Evolutionary conservation across 345 rosid genomes (phyloP).

Genomic region (Microthlaspi erraticum): DNA sequence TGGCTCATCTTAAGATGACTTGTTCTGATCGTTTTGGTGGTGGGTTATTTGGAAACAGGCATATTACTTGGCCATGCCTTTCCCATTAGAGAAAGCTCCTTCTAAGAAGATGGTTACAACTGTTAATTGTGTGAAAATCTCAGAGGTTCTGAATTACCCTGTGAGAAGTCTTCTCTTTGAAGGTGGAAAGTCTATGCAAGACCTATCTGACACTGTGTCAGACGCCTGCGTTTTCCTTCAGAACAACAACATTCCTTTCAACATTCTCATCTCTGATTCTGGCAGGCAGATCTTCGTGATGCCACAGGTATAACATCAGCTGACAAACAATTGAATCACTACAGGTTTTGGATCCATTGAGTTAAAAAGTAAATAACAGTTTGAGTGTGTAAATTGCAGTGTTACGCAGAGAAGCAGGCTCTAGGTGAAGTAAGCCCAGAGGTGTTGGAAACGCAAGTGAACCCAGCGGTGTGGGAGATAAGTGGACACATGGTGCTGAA

Average conservation of each 20-base stretch:
- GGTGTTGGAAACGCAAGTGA: slow-evolving; percentile 93
- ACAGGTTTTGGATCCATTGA: neutral
- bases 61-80: slow-evolving; percentile 81
- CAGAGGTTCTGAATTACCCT: slow-evolving; percentile 76
- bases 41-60: slow-evolving; percentile 57
- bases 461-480: slow-evolving; percentile 99
- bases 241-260: slow-evolving; percentile 89
- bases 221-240: slow-evolving; percentile 88
- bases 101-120: slow-evolving; percentile 60
- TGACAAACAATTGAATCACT: neutral
- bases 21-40: slow-evolving; percentile 21
- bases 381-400: slow-evolving; percentile 49
- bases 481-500: slow-evolving; percentile 97
- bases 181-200: slow-evolving; percentile 68
- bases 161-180: slow-evolving; percentile 92
- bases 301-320: slow-evolving; percentile 73
- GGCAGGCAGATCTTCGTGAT: slow-evolving; percentile 82
- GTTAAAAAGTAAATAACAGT: slow-evolving; percentile 5
- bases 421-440: slow-evolving; percentile 90
- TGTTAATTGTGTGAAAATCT: slow-evolving; percentile 63
- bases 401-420: slow-evolving; percentile 99
- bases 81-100: slow-evolving; percentile 90
- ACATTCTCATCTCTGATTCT: slow-evolving; percentile 81
- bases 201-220: slow-evolving; percentile 68
- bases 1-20: neutral